Base-by-base conservation (phyloP, 2,329 filamentous ascomycete genomes). In the Pseudogymnoascus pannorum region DNA sequence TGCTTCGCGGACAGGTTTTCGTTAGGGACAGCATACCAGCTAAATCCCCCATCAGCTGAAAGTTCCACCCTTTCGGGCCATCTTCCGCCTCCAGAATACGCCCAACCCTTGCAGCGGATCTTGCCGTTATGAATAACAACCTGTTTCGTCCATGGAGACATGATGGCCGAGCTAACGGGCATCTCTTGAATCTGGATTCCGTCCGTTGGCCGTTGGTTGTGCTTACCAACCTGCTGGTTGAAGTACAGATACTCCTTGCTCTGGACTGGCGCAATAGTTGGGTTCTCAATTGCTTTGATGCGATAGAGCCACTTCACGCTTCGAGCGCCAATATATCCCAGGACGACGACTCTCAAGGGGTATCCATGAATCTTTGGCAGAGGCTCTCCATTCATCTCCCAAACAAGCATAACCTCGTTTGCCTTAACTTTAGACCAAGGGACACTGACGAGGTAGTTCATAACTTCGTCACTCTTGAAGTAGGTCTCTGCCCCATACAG, bases 401-500 rank as follows among this genome's bases (percentile, higher is more conserved):
- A 88, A 0, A 86, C 86, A 0, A 88, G 75, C 26, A 89, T 74
- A 5, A 88, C 87, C 65, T 89, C 87, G 60, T 85, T 81, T 7
- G 78, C 74, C 65, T 85, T 86, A 54, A 88, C 86, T 71, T 90
- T 90, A 5, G 80, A 79, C 76, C 80, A 86, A 0, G 87, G 87
- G 0, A 89, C 84, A 12, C 79, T 83, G 57, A 89, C 85, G 18
- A 81, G 76, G 66, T 89, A 91, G 71, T 90, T 90, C 74, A 81
- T 82, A 0, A 81, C 78, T 48, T 87, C 74, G 14, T 80, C 78
- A 58, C 85, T 82, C 71, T 90, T 90, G 76, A 90, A 87, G 68
- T 91, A 90, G 0, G 86, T 88, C 62, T 91, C 88, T 1, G 84
- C 86, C 0, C 87, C 87, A 62, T 83, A 85, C 57, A 91, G 80